Conservation (phyloP, 1,139 yeast genomes). For the Kodamaea fungicola region DNA sequence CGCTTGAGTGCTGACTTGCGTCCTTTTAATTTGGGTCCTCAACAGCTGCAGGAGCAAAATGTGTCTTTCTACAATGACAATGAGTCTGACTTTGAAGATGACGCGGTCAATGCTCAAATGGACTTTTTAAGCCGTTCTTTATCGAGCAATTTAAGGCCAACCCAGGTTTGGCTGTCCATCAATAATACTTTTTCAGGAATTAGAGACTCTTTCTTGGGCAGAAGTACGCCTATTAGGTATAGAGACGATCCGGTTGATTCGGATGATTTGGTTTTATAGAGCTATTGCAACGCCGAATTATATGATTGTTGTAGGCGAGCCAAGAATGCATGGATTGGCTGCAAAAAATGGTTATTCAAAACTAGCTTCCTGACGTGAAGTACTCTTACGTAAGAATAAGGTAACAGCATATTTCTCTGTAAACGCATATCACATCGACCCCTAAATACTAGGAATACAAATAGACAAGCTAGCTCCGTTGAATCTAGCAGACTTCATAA, state of each 20-base stretch:
- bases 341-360: no score
- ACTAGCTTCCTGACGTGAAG: no score
- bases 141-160: conserved; percentile 2
- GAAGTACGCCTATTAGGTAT: conserved; percentile 7
- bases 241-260: conserved; percentile 21
- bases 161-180: conserved; percentile 21
- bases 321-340: no score
- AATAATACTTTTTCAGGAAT: conserved; percentile 25
- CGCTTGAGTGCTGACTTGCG: conserved; percentile 18
- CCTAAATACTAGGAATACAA: no score
- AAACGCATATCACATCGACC: no score
- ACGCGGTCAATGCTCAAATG: conserved; percentile 10
- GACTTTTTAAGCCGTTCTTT: conserved; percentile 6
- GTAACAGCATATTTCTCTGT: no score
- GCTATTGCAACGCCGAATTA: background rate
- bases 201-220: conserved; percentile 11
- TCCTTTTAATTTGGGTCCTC: conserved; percentile 24
- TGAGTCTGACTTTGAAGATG: conserved; percentile 5
- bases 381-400: no score
- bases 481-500: no score
- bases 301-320: no score
- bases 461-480: no score
- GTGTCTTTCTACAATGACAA: background rate
- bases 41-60: conserved; percentile 5
- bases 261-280: conserved; percentile 20